A percentile compares a stretch with the other conserved stretches of the same genome.
Conservation (phyloP, 306 rosid species). For the Mimosa bimucronata region DNA sequence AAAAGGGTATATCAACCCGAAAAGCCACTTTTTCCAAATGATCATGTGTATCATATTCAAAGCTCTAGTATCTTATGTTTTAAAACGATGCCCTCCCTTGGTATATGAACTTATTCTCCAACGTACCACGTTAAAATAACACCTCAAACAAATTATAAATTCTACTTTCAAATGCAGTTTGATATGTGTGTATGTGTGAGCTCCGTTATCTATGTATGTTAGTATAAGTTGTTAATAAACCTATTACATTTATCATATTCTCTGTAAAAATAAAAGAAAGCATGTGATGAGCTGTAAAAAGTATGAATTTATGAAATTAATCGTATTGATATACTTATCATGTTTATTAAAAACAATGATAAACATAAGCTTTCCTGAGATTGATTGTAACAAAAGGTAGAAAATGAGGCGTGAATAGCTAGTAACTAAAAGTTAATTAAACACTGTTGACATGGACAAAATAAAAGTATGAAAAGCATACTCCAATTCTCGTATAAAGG, state of each 20-base stretch:
- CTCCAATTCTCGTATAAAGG: background rate
- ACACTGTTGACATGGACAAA: background rate
- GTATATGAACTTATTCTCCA: slow-evolving; percentile 54
- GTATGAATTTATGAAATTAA: background rate
- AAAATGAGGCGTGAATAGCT: background rate
- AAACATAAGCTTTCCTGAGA: background rate
- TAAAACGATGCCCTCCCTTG: slow-evolving; percentile 4
- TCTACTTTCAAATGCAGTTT: background rate
- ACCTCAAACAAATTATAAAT: background rate
- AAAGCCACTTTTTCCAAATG: slow-evolving; percentile 37
- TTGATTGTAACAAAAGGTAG: background rate
- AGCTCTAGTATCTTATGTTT: slow-evolving; percentile 26
- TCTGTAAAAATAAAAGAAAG: background rate
- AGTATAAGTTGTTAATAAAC: background rate
- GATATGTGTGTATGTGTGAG: no score
- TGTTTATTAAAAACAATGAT: background rate
- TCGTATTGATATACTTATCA: background rate
- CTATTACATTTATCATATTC: background rate
- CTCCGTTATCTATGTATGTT: background rate
- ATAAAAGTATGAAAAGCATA: no score
- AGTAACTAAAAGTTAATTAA: background rate
- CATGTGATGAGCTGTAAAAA: background rate
- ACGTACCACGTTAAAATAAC: slow-evolving; percentile 40
- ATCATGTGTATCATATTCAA: slow-evolving; percentile 28
- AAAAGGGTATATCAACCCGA: slow-evolving; percentile 30